phyloP scores from a whole-genome alignment of 2,329 filamentous ascomycete species.

The Alternaria arborescens region DNA sequence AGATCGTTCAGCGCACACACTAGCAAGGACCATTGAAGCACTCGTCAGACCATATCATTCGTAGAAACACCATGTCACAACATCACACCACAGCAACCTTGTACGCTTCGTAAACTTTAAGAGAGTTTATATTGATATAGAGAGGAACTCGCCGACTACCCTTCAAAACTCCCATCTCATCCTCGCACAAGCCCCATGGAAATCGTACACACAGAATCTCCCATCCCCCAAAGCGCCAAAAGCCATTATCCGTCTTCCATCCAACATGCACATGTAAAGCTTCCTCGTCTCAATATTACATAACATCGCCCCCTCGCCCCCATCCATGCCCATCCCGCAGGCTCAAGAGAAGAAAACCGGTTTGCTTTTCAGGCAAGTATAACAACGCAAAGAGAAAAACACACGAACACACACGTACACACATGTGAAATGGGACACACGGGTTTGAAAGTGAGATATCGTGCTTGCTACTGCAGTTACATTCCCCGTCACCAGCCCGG shows the following conservation, averaged over 20 bases:
- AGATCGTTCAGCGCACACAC: no score
- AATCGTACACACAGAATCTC: constrained; percentile 17
- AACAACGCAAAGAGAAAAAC: no score
- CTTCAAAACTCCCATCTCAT: background rate
- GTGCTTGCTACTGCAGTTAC: constrained; percentile 28
- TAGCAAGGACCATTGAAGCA: no score
- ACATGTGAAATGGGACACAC: no score
- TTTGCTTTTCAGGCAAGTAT: accelerated
- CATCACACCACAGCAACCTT: background rate
- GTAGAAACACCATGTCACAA: background rate
- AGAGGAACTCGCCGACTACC: constrained; percentile 16
- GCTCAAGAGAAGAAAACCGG: no score
- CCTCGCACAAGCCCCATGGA: constrained; percentile 8
- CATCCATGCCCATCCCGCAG: no score
- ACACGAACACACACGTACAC: no score
- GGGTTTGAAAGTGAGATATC: no score
- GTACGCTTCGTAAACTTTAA: background rate
- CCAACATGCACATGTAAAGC: background rate
- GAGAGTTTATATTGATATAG: constrained; percentile 9
- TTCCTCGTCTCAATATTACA: no score
- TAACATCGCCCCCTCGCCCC: no score
- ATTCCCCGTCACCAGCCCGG: constrained; percentile 21
- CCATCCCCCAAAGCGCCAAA: constrained; percentile 5
- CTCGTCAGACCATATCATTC: background rate
- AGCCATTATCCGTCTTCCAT: constrained; percentile 20